Base-by-base conservation (phyloP, 2,329 filamentous ascomycete species). In the Geosmithia putterillii region DNA sequence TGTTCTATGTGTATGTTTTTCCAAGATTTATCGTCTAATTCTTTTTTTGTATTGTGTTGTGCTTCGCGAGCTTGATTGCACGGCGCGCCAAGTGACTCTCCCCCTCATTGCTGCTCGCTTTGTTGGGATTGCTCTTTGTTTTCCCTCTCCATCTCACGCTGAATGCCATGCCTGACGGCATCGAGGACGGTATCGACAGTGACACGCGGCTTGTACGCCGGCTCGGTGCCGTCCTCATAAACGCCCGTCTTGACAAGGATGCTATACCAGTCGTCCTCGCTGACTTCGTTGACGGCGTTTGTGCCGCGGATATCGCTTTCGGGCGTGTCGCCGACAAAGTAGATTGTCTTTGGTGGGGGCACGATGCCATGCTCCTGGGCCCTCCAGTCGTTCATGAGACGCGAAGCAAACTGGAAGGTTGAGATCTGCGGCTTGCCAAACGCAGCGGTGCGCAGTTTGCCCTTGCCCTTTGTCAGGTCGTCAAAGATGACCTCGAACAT, bases 351-450 rank as follows among this genome's bases (percentile, higher is more conserved):
- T 0, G 86, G 86, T 2, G 87, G 79, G 8, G 76, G 74, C 56
- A 86, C 73, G 52, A 94, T 85, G 42, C 79, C 79, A 59, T 94
- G 86, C 45, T 83, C 85, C 19, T 86, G 80, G 57, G 83, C 84
- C 43, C 89, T 81, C 89, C 89, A 95, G 57, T 89, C 79, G 56
- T 84, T 78, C 45, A 95, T 71, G 8, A 95, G 74, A 4, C 87
- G 79, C 7, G 86, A 94, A 28, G 89, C 89, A 53, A 95, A 95
- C 58, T 92, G 75, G 54, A 94, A 95, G 0, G 89, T 95, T 14
- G 86, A 83, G 41, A 94, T 81, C 59, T 95, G 88, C 3, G 89
- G 89, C 69, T 95, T 95, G 60, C 89, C 89, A 54, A 94, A 95
- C 19, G 89, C 87, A 51, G 88, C 83, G 0, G 87, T 94, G 53